Percentiles rank a stretch among this genome's conserved stretches.
These are phyloP conservation scores for Erodium moschatum DNA, from an alignment of 441 rosid genomes.

Conservation along the genomic window DNA sequence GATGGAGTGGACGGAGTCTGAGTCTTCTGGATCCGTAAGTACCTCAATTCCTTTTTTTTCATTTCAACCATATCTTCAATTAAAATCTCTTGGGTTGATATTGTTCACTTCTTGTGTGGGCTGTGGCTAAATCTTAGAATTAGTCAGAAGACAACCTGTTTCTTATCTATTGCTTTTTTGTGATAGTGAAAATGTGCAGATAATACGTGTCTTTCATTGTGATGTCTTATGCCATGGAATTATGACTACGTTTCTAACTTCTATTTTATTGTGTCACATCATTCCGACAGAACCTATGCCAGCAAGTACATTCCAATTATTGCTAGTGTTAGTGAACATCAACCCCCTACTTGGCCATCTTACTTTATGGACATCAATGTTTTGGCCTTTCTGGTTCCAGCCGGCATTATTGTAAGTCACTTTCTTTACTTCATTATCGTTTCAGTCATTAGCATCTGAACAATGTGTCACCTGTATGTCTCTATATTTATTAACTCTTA, in stretches of 20 bases:
- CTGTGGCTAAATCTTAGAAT: conserved; percentile 8
- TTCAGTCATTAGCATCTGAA: background rate
- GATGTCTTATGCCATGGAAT: background rate
- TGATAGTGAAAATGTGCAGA: background rate
- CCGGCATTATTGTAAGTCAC: conserved; percentile 82
- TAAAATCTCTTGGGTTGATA: conserved; percentile 12
- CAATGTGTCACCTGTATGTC: background rate
- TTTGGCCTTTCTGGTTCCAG: conserved; percentile 98
- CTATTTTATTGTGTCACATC: conserved; percentile 4
- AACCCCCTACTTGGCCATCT: conserved; percentile 99
- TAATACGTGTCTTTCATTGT: background rate
- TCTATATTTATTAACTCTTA: conserved; percentile 4
- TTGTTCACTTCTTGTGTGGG: background rate
- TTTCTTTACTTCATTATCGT: background rate
- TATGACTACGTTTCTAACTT: background rate
- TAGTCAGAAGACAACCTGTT: conserved; percentile 1
- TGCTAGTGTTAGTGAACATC: conserved; percentile 99
- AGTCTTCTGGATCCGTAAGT: conserved; percentile 97
- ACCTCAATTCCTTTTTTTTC: conserved; percentile 13
- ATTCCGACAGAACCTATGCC: conserved; percentile 77
- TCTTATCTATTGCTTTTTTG: background rate
- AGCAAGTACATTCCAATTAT: conserved; percentile 99
- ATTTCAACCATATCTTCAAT: conserved; percentile 9
- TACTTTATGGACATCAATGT: conserved; percentile 99
- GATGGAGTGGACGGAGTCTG: conserved; percentile 99